phyloP scores from a whole-genome alignment of 2,329 filamentous ascomycete species.

The Trichoderma afroharzianum region DNA sequence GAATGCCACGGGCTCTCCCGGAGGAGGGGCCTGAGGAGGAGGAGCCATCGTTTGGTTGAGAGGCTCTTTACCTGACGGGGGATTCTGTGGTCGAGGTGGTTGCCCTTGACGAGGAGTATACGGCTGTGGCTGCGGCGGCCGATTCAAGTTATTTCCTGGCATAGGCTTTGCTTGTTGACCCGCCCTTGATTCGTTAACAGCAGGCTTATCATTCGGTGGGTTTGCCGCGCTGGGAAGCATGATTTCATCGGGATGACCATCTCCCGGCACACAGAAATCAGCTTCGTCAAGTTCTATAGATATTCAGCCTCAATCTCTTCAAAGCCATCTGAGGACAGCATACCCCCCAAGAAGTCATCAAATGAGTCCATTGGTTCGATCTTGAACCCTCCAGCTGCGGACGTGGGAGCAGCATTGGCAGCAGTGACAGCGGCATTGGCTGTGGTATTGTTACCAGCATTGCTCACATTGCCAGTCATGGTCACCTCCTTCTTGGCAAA shows the following conservation, averaged over 20 bases:
- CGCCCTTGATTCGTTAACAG: slow-evolving; percentile 21
- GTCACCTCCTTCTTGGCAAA: slow-evolving; percentile 56
- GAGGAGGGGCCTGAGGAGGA: slow-evolving; percentile 30
- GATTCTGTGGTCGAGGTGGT: slow-evolving; percentile 23
- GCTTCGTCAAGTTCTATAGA: slow-evolving; percentile 68
- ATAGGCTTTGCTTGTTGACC: slow-evolving; percentile 21
- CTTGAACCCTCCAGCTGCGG: slow-evolving; percentile 24
- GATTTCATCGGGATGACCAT: slow-evolving; percentile 76
- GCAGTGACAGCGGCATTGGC: neutral
- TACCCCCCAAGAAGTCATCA: slow-evolving; percentile 50
- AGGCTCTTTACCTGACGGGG: slow-evolving; percentile 16
- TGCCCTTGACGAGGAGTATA: slow-evolving; percentile 34
- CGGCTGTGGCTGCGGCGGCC: slow-evolving; percentile 29
- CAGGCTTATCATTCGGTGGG: slow-evolving; percentile 21
- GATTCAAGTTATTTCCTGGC: slow-evolving; percentile 21
- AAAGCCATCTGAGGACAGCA: slow-evolving; percentile 36
- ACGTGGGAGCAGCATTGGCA: neutral
- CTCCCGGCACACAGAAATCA: slow-evolving; percentile 67
- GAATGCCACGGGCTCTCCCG: slow-evolving; percentile 54
- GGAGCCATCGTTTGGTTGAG: slow-evolving; percentile 24
- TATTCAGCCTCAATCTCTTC: slow-evolving; percentile 37
- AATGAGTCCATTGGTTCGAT: slow-evolving; percentile 43
- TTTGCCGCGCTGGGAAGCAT: slow-evolving; percentile 42
- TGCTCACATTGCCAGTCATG: neutral
- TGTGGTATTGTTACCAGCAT: neutral